These are phyloP conservation scores for sunflower (Helianthus annuus) DNA, from an alignment of 129 eudicot genomes.

Conservation along the genomic window HanXRQr2.0-SUNRISE NC_035438.2:65996113-65996612, in stretches of 20 bases:
- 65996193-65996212: constrained; percentile 32
- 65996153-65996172: constrained; percentile 28
- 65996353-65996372: no score
- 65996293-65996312: no score
- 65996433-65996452: no score
- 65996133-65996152: constrained; percentile 25
- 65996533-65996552: constrained; percentile 30
- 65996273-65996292: neutral
- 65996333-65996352: no score
- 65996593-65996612: constrained; percentile 29
- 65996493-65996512: constrained; percentile 5
- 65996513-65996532: constrained; percentile 17
- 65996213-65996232: constrained; percentile 19
- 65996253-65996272: neutral
- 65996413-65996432: no score
- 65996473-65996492: neutral
- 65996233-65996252: neutral
- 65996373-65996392: no score
- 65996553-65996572: constrained; percentile 31
- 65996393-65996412: no score
- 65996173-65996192: constrained; percentile 16
- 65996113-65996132: neutral
- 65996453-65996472: no score
- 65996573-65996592: constrained; percentile 34
- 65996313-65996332: no score